Base-by-base conservation (phyloP, 164 flowering plant genomes). In the Akebia trifoliata region DNA sequence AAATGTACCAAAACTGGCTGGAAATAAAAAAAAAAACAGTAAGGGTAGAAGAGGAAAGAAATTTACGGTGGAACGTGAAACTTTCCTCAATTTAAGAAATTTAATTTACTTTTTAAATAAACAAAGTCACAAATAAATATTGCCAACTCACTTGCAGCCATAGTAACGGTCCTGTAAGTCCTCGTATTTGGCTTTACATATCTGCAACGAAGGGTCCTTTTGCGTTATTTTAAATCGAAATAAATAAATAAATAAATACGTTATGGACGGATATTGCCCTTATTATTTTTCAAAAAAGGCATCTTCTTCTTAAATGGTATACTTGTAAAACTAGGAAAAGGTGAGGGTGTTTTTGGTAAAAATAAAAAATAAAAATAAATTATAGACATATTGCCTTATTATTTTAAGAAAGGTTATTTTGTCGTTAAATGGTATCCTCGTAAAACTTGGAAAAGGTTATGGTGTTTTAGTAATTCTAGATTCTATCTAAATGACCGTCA, bases 121-220 rank as follows among this genome's bases (percentile, higher is more conserved):
- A 31, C 2, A 25, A 52, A 8, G 12, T 24, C 28, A 34, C 11
- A 24, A 7, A 15, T 4, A 43, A n/a, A n/a, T n/a, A n/a, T n/a
- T n/a, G 34, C 29, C 4, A 38, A 76, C 90, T 78, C 58, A 89
- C 96, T 9, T 72, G 81, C 82, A 68, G 45, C 87, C 86, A 47
- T 78, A 69, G 62, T 69, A 83, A 36, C 86, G 85, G 64, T 71
- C 66, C 54, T 64, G 82, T 74, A 86, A 62, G 54, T 78, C 90
- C 60, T 84, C 77, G 60, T 89, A 89, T 74, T 77, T 84, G 59
- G 78, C 85, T 72, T 78, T 78, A 46, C 93, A 89, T 8, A 64
- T 76, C 88, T 82, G 82, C 66, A 76, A 47, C 4, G 22, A 37
- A 12, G 28, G 11, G 25, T 21, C n/a, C 31, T 26, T 30, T 57